A percentile compares a stretch with the other conserved stretches of the same genome.
phyloP scores from a whole-genome alignment of 2,329 filamentous ascomycete species.

The Pestalotiopsis sp. region DNA sequence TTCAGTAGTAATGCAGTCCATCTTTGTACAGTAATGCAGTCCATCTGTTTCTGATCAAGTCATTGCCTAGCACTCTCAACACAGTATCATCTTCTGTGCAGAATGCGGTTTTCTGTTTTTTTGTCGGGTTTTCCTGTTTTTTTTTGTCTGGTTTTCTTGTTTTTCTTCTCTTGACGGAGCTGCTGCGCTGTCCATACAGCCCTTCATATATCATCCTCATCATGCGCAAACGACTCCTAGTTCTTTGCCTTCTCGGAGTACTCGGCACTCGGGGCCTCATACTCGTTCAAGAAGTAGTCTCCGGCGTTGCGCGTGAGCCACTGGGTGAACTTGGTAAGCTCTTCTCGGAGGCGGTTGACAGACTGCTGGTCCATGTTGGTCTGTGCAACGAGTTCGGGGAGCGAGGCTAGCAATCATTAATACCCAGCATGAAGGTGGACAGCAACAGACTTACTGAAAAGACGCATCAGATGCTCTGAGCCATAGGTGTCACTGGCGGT shows the following conservation, averaged over 20 bases:
- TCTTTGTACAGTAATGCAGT: too few relatives aligned
- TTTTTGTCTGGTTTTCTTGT: neutral
- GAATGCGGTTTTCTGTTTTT: neutral
- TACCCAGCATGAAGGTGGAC: neutral
- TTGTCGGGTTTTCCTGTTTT: neutral
- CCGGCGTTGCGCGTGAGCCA: constrained; percentile 81
- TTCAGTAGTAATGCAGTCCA: too few relatives aligned
- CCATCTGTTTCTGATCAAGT: neutral
- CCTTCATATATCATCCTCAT: neutral
- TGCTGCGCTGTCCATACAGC: neutral
- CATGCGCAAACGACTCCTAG: constrained; percentile 13
- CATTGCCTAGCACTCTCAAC: neutral
- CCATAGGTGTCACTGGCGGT: constrained; percentile 83
- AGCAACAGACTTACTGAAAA: constrained; percentile 70
- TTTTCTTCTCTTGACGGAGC: neutral
- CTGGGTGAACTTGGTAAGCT: constrained; percentile 80
- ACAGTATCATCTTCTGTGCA: neutral
- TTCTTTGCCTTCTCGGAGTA: constrained; percentile 69
- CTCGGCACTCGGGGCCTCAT: constrained; percentile 71
- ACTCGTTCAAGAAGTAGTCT: constrained; percentile 77
- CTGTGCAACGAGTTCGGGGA: constrained; percentile 92
- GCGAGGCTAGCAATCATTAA: constrained; percentile 62
- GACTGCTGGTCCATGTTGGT: constrained; percentile 98
- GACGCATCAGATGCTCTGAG: constrained; percentile 84
- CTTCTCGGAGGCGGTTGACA: constrained; percentile 84